Conservation (phyloP, 768 basidiomycete genomes). For the Hortiboletus campestris region DNA sequence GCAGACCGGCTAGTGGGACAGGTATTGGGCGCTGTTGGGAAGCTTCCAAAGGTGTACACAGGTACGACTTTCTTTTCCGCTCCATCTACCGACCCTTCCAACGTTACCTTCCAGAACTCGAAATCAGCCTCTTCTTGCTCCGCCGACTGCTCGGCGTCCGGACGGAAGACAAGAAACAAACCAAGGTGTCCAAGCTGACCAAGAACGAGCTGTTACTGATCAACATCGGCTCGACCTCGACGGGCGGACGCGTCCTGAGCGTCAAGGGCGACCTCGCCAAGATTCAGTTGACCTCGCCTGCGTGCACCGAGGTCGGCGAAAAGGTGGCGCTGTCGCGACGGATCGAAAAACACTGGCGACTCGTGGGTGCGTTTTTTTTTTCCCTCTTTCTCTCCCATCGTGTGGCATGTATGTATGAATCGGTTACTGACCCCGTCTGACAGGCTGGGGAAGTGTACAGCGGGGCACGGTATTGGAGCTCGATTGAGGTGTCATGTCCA, state of each 20-base stretch:
- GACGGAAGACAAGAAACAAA: constrained; percentile 98
- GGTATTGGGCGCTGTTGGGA: constrained; percentile 92
- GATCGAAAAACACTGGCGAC: constrained; percentile 98
- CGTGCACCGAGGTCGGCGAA: constrained; percentile 95
- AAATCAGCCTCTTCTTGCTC: constrained; percentile 92
- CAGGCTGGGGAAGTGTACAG: constrained; percentile 78
- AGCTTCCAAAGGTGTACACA: constrained; percentile 90
- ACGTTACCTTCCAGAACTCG: constrained; percentile 58
- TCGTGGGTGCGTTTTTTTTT: constrained; percentile 68
- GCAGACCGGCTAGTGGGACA: constrained; percentile 97
- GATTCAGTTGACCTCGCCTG: constrained; percentile 90
- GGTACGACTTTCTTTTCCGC: constrained; percentile 39
- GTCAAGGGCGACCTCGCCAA: constrained; percentile 95
- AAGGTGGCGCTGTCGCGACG: constrained; percentile 94
- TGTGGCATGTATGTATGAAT: not conserved
- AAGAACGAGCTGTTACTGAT: constrained; percentile 93
- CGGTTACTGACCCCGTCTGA: not conserved
- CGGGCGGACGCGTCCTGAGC: constrained; percentile 90
- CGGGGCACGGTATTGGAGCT: constrained; percentile 81
- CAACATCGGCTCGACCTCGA: constrained; percentile 97
- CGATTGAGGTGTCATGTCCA: constrained; percentile 40
- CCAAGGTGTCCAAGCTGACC: constrained; percentile 87
- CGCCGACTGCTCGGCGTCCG: constrained; percentile 96
- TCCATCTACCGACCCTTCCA: not conserved
- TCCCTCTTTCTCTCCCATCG: not conserved